Conservation (phyloP, 2,329 filamentous ascomycete species). For the Drechslerella dactyloides region DNA sequence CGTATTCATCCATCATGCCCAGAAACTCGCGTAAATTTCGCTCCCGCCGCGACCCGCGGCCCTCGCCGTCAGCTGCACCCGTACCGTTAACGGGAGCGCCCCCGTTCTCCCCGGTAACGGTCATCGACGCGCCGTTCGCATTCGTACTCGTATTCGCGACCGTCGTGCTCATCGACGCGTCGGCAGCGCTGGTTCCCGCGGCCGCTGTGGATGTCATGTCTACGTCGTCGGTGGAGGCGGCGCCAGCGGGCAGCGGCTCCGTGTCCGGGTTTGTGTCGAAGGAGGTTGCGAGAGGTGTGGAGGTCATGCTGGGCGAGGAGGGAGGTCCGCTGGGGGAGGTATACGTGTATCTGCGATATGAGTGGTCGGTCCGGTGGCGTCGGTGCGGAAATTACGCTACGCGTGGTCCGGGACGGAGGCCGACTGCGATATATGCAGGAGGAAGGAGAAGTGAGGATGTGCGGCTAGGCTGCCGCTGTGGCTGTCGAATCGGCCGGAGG, state of each 20-base stretch:
- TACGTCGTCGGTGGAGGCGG: slow-evolving; percentile 37
- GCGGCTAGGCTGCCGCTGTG: neutral
- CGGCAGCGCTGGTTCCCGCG: slow-evolving; percentile 18
- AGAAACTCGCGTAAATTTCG: slow-evolving; percentile 90
- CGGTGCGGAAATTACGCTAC: neutral
- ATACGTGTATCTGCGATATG: neutral
- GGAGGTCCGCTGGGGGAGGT: neutral
- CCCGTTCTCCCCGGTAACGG: slow-evolving; percentile 21
- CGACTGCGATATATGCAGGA: no score
- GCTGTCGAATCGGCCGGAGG: neutral
- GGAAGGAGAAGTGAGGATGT: neutral
- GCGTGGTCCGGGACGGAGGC: no score
- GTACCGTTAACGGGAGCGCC: slow-evolving; percentile 11
- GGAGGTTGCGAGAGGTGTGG: slow-evolving; percentile 43
- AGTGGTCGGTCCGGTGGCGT: neutral
- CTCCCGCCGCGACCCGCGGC: slow-evolving; percentile 73
- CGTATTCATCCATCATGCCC: slow-evolving; percentile 96
- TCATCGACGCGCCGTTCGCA: slow-evolving; percentile 31
- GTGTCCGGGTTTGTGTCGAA: slow-evolving; percentile 50
- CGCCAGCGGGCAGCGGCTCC: slow-evolving; percentile 15
- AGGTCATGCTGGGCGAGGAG: slow-evolving; percentile 14
- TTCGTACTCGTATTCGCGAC: slow-evolving; percentile 39
- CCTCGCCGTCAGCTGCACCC: slow-evolving; percentile 10
- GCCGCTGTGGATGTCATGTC: slow-evolving; percentile 43
- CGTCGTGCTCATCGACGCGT: slow-evolving; percentile 39